Conservation (phyloP, 441 rosid genomes). For the Erysimum pusillum region DNA sequence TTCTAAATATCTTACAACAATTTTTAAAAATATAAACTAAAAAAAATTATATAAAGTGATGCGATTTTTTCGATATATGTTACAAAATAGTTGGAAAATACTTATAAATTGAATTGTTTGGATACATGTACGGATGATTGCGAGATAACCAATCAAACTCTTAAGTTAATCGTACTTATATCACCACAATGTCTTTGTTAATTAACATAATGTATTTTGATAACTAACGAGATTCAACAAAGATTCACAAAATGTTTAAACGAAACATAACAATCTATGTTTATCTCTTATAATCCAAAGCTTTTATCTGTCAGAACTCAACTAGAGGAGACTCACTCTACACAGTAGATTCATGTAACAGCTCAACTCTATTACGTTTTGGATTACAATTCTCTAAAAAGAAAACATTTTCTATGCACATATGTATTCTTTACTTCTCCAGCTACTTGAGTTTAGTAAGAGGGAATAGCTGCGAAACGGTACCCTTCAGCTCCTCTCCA, state of each 20-base stretch:
- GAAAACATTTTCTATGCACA: conserved; percentile 30
- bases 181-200: not conserved
- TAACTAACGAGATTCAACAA: conserved; percentile 3
- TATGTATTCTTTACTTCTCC: conserved; percentile 13
- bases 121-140: not conserved
- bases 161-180: not conserved
- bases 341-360: conserved; percentile 25
- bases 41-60: no score
- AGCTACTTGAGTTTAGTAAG: conserved; percentile 51
- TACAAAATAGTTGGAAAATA: no score
- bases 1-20: no score
- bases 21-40: no score
- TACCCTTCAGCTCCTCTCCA: conserved; percentile 89
- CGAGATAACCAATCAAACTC: not conserved
- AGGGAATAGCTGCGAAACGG: conserved; percentile 78
- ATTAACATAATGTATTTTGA: not conserved
- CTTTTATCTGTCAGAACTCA: conserved; percentile 4
- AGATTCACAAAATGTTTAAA: conserved; percentile 24
- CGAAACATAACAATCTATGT: not conserved
- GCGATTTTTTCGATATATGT: no score
- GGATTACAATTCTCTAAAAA: not conserved
- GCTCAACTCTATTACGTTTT: not conserved
- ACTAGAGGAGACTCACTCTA: not conserved
- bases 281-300: conserved; percentile 12
- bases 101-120: no score